These are phyloP conservation scores for Globisporangium apiculatum DNA, from an alignment of 352 stramenopile species.

Conservation along the genomic window DNA sequence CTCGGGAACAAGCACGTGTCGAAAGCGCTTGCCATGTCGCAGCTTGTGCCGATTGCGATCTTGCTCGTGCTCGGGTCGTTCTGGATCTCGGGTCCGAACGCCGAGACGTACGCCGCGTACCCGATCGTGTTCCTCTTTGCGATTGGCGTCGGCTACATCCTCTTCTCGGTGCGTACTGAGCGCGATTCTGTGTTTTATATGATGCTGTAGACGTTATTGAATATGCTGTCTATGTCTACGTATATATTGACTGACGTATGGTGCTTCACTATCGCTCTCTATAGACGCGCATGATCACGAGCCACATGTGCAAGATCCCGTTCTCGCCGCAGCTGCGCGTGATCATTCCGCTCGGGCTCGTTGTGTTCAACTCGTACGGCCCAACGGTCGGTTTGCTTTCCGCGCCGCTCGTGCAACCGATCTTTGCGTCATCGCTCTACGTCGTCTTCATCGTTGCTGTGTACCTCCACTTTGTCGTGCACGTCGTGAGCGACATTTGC, in stretches of 20 bases:
- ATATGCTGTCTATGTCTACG: too few species aligned
- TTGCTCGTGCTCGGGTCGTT: conserved; percentile 50
- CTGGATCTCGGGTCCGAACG: conserved; percentile 68
- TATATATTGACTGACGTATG: too few species aligned
- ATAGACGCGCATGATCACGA: conserved; percentile 85
- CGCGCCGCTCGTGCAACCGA: conserved; percentile 46
- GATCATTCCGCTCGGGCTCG: conserved; percentile 65
- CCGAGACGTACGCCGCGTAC: conserved; percentile 55
- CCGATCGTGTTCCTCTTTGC: conserved; percentile 73
- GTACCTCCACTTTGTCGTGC: conserved; percentile 76
- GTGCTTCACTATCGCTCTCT: not conserved
- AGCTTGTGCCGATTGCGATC: conserved; percentile 66
- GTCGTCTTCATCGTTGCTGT: conserved; percentile 62
- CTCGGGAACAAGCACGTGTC: conserved; percentile 81
- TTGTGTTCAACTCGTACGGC: conserved; percentile 73
- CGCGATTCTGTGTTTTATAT: not conserved
- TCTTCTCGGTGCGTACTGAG: conserved; percentile 60
- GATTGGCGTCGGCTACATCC: conserved; percentile 77
- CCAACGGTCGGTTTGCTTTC: conserved; percentile 35
- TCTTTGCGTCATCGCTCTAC: conserved; percentile 66
- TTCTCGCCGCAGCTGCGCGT: conserved; percentile 78
- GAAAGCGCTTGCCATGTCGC: conserved; percentile 66
- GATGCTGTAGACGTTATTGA: not conserved
- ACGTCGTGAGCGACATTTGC: conserved; percentile 83
- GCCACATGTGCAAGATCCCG: conserved; percentile 88